These are phyloP conservation scores for Moringa oleifera DNA, from an alignment of 345 rosid species.

Conservation along the genomic window DNA sequence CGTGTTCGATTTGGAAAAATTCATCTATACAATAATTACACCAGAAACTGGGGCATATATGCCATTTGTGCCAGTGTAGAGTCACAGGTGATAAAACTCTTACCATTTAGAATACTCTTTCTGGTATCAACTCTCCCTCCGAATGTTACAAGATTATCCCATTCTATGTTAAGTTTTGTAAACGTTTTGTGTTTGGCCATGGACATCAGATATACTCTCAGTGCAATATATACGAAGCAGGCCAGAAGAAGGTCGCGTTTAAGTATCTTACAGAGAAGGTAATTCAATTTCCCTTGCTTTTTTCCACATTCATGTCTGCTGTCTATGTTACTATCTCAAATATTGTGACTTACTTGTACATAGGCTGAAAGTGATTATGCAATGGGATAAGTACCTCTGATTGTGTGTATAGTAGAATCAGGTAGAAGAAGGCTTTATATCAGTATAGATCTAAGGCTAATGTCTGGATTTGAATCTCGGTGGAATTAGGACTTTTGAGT, in stretches of 20 bases:
- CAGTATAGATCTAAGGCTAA: too few species aligned
- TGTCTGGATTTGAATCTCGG: too few species aligned
- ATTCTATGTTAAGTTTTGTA: not conserved
- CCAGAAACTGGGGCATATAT: constrained; percentile 85
- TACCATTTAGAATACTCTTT: not conserved
- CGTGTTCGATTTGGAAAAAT: constrained; percentile 87
- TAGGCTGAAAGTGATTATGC: constrained; percentile 1
- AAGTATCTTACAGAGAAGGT: constrained; percentile 88
- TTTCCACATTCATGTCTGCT: not conserved
- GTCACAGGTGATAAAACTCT: constrained; percentile 58
- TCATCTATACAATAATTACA: constrained; percentile 84
- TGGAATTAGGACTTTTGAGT: too few species aligned
- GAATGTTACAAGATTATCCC: not conserved
- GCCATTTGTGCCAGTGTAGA: constrained; percentile 95
- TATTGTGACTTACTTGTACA: not conserved
- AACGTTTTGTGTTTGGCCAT: not conserved
- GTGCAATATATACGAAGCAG: constrained; percentile 93
- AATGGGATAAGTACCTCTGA: not conserved
- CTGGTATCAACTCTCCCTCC: not conserved
- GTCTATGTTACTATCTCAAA: not conserved
- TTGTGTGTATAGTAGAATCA: too few species aligned
- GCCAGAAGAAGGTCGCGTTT: constrained; percentile 79
- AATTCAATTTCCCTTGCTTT: constrained; percentile 7
- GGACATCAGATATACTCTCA: constrained; percentile 73
- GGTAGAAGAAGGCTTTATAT: too few species aligned